Conservation (phyloP, 345 rosid species). For the Eucalyptus paniculata region DNA sequence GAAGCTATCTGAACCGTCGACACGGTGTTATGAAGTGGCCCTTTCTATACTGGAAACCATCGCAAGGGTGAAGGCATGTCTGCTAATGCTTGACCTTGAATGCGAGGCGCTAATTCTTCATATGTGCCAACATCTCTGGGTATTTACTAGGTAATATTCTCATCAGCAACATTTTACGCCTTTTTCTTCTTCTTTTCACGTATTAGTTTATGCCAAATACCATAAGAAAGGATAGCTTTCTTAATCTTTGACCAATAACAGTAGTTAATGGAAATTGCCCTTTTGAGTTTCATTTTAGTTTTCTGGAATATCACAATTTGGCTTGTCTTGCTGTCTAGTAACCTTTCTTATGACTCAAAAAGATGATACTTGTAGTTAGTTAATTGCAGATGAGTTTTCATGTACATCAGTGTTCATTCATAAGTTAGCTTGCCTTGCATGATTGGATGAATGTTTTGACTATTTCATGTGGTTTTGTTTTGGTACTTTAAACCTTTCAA, state of each 20-base stretch:
- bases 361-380: no score
- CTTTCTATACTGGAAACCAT: background rate
- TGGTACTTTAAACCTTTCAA: no score
- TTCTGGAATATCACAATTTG: no score
- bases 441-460: no score
- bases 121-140: background rate
- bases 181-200: rapidly evolving
- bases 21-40: slow-evolving; percentile 18
- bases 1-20: slow-evolving; percentile 32
- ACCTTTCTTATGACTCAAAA: no score
- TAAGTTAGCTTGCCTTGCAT: rapidly evolving
- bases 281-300: no score
- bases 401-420: no score
- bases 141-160: background rate
- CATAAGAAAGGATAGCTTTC: background rate
- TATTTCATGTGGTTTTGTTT: no score
- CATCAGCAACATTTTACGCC: background rate
- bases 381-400: no score
- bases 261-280: no score
- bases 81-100: background rate
- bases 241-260: no score
- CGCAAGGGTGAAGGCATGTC: background rate
- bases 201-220: background rate
- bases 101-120: background rate
- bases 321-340: no score